A percentile compares a stretch with the other conserved stretches of the same genome.
phyloP scores from a whole-genome alignment of 148 eudicot genomes.

The Rhododendron molle region DNA sequence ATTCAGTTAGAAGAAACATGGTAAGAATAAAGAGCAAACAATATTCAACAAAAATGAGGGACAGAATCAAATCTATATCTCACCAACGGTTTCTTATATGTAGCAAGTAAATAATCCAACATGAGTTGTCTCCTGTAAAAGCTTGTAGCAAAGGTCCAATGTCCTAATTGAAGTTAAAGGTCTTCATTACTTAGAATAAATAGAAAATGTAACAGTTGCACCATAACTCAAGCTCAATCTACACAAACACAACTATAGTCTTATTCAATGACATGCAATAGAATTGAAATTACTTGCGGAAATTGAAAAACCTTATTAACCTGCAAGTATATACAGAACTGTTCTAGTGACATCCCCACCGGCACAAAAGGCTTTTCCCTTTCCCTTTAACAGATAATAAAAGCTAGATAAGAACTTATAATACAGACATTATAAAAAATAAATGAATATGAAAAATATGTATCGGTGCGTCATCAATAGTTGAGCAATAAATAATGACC shows the following conservation, averaged over 20 bases:
- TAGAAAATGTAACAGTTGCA: neutral
- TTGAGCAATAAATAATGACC: neutral
- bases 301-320: conserved; percentile 1
- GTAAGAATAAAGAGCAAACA: neutral
- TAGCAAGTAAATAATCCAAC: conserved; percentile 30
- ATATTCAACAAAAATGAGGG: neutral
- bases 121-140: conserved; percentile 25
- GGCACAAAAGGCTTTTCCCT: conserved; percentile 37
- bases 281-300: neutral
- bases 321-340: neutral
- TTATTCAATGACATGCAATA: neutral
- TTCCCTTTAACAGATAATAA: conserved; percentile 16
- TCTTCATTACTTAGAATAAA: neutral
- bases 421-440: neutral
- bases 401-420: neutral
- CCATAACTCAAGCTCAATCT: neutral
- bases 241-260: neutral
- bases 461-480: neutral
- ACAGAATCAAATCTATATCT: neutral
- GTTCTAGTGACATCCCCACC: conserved; percentile 27
- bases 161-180: conserved; percentile 17
- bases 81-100: conserved; percentile 25
- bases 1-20: neutral
- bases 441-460: neutral
- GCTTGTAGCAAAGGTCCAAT: conserved; percentile 23